Percentiles rank a stretch among this genome's conserved stretches.
phyloP scores from a whole-genome alignment of 495 filamentous ascomycete genomes.

The Choiromyces venosus region DNA sequence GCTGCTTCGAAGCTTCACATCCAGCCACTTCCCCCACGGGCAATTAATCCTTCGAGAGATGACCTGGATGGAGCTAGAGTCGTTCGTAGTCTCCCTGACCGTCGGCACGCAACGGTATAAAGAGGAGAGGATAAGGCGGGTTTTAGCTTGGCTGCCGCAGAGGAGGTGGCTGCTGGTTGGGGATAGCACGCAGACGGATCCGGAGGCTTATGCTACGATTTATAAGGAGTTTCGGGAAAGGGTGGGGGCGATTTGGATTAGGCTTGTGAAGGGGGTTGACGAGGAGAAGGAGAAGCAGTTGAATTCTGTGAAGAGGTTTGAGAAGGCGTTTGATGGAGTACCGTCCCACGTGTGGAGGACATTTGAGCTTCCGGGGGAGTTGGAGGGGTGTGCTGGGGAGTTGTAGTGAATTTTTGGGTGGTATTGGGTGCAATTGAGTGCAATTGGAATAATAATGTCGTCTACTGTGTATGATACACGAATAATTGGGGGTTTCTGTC shows the following conservation, averaged over 20 bases:
- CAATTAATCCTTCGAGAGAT: slow-evolving; percentile 79
- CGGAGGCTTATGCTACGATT: slow-evolving; percentile 78
- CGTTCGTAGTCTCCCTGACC: slow-evolving; percentile 73
- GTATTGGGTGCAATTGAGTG: no score
- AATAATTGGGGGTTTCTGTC: neutral
- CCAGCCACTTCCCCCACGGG: slow-evolving; percentile 65
- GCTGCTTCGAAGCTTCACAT: slow-evolving; percentile 70
- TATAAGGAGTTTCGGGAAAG: slow-evolving; percentile 61
- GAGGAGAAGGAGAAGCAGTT: slow-evolving; percentile 62
- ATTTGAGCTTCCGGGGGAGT: slow-evolving; percentile 68
- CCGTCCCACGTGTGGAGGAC: slow-evolving; percentile 68
- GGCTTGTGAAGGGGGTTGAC: slow-evolving; percentile 72
- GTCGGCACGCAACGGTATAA: slow-evolving; percentile 84
- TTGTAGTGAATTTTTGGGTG: slow-evolving; percentile 27
- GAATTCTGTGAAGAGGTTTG: slow-evolving; percentile 69
- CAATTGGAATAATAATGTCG: neutral
- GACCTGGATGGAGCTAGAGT: slow-evolving; percentile 76
- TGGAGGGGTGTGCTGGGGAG: slow-evolving; percentile 50
- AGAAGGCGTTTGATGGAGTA: slow-evolving; percentile 72
- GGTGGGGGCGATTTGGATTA: slow-evolving; percentile 74
- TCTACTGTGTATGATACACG: neutral
- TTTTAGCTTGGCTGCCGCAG: slow-evolving; percentile 67
- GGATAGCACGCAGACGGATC: slow-evolving; percentile 86
- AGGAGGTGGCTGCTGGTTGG: slow-evolving; percentile 78
- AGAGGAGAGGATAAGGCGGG: slow-evolving; percentile 67